Percentiles rank a stretch among this genome's conserved stretches.
Evolutionary conservation across 31 red algal species (phyloP).

Genomic region (Porphyra umbilicalis): DNA sequence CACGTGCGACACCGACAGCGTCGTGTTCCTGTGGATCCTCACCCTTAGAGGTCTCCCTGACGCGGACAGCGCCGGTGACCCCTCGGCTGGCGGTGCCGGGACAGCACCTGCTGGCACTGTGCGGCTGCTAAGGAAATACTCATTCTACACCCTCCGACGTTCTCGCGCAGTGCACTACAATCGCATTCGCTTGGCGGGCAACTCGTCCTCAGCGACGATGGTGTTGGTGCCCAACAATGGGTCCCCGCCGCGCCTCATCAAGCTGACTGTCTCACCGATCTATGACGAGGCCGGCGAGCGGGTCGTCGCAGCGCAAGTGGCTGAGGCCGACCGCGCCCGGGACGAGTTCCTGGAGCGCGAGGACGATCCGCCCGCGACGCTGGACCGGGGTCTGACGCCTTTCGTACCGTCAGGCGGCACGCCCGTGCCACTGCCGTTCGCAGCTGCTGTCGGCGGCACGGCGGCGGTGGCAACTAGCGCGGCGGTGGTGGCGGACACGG

Average conservation of each 20-base stretch:
- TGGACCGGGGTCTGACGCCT: neutral
- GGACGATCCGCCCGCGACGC: neutral
- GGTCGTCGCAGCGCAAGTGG: neutral
- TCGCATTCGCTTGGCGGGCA: conserved; percentile 48
- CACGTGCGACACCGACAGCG: conserved; percentile 35
- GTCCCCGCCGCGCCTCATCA: conserved; percentile 30
- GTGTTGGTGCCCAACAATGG: conserved; percentile 64
- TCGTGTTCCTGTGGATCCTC: conserved; percentile 46
- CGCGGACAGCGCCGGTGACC: neutral
- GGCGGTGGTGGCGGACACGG: neutral
- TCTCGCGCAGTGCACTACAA: conserved; percentile 37
- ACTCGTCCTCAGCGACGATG: conserved; percentile 33
- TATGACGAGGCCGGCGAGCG: neutral
- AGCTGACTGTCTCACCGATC: neutral
- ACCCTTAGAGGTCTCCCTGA: neutral
- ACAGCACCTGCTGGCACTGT: neutral
- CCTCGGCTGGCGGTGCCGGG: neutral
- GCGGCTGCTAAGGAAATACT: conserved; percentile 42
- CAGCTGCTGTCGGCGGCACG: neutral
- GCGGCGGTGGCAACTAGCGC: neutral
- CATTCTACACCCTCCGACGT: conserved; percentile 45
- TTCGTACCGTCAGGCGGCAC: too few species aligned
- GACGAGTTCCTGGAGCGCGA: neutral
- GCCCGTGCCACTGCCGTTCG: neutral
- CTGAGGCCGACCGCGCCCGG: neutral